Base-by-base conservation (phyloP, 371 early-diverging fungal species). In the Mortierella polycephala region DNA sequence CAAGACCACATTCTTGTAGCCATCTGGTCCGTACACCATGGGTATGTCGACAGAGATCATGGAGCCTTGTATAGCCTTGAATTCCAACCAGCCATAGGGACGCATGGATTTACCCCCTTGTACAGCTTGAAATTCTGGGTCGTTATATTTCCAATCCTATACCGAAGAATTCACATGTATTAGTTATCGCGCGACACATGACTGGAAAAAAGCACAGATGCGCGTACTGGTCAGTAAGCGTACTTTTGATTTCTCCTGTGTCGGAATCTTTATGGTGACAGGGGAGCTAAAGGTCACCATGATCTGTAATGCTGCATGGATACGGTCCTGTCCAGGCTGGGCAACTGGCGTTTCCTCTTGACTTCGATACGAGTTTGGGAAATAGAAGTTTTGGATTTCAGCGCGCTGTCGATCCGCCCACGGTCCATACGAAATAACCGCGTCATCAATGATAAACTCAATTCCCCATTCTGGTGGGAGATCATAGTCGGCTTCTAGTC, bases 371-470 rank as follows among this genome's bases (percentile, higher is more conserved):
- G 92, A 60, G 37, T 82, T 87, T 7, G 96, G 96, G 60, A 90
- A 96, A 60, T 92, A 93, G 72, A 90, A 95, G 40, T 85, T 85
- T 65, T 94, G 94, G n/a, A 94, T 83, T 20, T 77, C 63, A 2
- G 84, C 60, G 30, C 90, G 89, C 62, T 96, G 95, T n/a, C 94
- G 86, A 81, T 94, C 92, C 0, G 95, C 87, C 96, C 96, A 96
- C 7, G 96, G 95, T 0, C 96, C 96, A 75, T 95, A 96, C 37
- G 91, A 86, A 0, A 94, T 53, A 9, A 85, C 83, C 4, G 88
- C 90, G 57, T 92, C 88, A 64, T 83, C 80, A 52, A 91, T 67
- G 7, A 81, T 83, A 6, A 94, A 47, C 5, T 92, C 90, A 5
- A 92, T 74, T 6, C 92, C 91, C 93, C 93, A 93, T 73, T 93